Conservation (phyloP, 2,329 filamentous ascomycete species). For the Hypoxylon sp. region DNA sequence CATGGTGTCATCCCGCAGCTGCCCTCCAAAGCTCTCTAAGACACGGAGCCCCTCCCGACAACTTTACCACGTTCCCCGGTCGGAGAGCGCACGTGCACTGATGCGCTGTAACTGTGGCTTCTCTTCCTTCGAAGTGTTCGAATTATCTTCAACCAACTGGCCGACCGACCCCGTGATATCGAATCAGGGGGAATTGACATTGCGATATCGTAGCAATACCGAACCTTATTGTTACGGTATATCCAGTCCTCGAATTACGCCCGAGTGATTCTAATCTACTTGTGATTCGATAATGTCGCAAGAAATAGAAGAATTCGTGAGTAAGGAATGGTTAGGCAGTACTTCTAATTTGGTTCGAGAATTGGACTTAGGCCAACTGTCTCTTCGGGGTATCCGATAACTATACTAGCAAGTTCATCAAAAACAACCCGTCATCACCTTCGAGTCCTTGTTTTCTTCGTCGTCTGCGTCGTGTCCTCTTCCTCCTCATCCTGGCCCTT, state of each 20-base stretch:
- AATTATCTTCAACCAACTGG: constrained; percentile 13
- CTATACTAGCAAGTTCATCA: constrained; percentile 16
- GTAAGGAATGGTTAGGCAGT: background rate
- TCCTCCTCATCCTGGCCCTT: constrained; percentile 89
- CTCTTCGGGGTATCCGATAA: constrained; percentile 44
- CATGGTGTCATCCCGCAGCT: constrained; percentile 32
- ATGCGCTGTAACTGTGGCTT: constrained; percentile 21
- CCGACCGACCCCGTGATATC: constrained; percentile 4
- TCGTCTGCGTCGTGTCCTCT: constrained; percentile 74
- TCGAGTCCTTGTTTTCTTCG: constrained; percentile 74
- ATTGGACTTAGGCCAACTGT: constrained; percentile 23
- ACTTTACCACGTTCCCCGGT: constrained; percentile 24
- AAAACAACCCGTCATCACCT: constrained; percentile 55
- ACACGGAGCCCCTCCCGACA: constrained; percentile 33
- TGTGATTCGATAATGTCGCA: background rate
- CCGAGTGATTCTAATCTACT: background rate
- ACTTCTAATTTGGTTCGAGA: constrained; percentile 12
- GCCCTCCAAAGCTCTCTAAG: background rate
- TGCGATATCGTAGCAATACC: constrained; percentile 15
- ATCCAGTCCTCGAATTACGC: background rate
- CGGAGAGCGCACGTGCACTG: constrained; percentile 34
- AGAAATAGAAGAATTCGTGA: background rate
- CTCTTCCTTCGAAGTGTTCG: background rate
- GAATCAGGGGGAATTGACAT: background rate
- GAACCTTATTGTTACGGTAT: background rate